Conservation (phyloP, 164 flowering plant species). For the Vitis amurensis region DNA sequence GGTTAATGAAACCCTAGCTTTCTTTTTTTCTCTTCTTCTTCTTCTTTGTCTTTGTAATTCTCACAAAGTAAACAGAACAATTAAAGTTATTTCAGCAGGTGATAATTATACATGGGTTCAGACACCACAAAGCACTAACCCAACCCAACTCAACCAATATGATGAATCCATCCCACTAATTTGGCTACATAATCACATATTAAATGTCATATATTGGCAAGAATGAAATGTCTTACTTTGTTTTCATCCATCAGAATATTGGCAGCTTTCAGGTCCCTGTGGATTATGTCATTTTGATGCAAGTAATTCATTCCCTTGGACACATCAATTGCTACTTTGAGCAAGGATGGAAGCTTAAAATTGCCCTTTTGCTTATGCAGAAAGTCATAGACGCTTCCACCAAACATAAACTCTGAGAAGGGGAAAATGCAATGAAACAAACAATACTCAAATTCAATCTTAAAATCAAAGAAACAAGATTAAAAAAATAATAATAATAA, state of each 20-base stretch:
- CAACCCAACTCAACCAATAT: too few relatives aligned
- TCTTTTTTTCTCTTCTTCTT: too few relatives aligned
- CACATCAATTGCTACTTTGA: conserved; percentile 36
- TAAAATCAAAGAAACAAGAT: not conserved
- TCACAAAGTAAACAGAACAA: too few relatives aligned
- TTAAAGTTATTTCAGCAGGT: too few relatives aligned
- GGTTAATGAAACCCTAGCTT: too few relatives aligned
- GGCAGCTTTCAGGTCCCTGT: conserved; percentile 39
- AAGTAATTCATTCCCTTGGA: conserved; percentile 37
- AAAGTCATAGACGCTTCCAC: conserved; percentile 49
- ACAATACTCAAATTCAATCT: not conserved
- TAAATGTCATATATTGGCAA: too few relatives aligned
- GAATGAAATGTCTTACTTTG: conserved; percentile 20
- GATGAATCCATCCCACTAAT: too few relatives aligned
- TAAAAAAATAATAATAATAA: not conserved
- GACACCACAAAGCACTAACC: too few relatives aligned
- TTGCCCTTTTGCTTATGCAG: conserved; percentile 36
- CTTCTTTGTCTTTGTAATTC: too few relatives aligned
- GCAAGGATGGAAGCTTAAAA: conserved; percentile 35
- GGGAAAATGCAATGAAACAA: not conserved
- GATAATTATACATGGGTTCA: too few relatives aligned
- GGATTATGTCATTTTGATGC: conserved; percentile 34
- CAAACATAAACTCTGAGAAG: conserved; percentile 35
- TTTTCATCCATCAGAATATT: conserved; percentile 38
- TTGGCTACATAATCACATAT: too few relatives aligned